Percentiles rank a stretch among this genome's conserved stretches.
Evolutionary conservation across 768 basidiomycete species (phyloP).

Genomic region (Rhodotorula sphaerocarpa): DNA sequence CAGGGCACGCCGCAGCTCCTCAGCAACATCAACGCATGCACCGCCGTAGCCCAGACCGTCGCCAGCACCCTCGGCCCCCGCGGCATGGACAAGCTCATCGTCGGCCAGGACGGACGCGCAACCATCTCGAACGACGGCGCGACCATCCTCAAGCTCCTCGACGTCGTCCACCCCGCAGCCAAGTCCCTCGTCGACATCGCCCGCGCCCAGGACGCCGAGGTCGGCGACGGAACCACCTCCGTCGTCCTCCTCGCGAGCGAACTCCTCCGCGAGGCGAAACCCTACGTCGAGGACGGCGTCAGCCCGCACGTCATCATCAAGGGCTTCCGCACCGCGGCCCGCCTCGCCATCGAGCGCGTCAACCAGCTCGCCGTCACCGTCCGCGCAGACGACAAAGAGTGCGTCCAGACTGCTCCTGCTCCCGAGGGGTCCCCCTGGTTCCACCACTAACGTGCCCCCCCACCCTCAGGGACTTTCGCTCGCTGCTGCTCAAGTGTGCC

Average conservation of each 20-base stretch:
- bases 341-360: constrained; percentile 76
- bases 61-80: constrained; percentile 92
- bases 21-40: constrained; percentile 92
- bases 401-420: constrained; percentile 46
- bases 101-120: constrained; percentile 83
- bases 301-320: constrained; percentile 98
- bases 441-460: not conserved
- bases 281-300: constrained; percentile 91
- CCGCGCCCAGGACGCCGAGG: constrained; percentile 94
- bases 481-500: constrained; percentile 89
- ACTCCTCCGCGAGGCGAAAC: constrained; percentile 80
- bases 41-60: constrained; percentile 83
- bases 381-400: constrained; percentile 85
- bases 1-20: constrained; percentile 55
- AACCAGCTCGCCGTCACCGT: constrained; percentile 81
- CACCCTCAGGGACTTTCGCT: constrained; percentile 68
- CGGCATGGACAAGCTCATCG: constrained; percentile 92
- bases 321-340: constrained; percentile 77
- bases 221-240: constrained; percentile 95
- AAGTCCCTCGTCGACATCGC: constrained; percentile 97
- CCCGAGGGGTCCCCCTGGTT: not conserved
- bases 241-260: constrained; percentile 92
- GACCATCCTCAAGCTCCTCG: constrained; percentile 91
- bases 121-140: constrained; percentile 99
- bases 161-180: constrained; percentile 96